Evolutionary conservation across 805 yeast genomes (phyloP), one percentile per base, ranked within the genome.

Genomic region (Cyberlindnera xishuangbannaensis): DNA sequence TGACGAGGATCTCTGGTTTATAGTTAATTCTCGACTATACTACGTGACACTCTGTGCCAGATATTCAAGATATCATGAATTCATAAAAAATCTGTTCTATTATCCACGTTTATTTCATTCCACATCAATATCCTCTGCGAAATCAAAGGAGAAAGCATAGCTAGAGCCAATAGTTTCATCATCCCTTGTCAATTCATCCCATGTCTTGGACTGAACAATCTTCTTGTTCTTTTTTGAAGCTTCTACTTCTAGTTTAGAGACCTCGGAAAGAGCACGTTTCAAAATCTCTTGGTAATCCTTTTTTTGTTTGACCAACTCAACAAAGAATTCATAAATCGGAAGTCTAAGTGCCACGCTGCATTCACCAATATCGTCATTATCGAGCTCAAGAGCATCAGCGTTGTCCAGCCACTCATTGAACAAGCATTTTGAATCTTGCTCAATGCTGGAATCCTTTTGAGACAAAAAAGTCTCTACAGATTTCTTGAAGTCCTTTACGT

Each of bases 281-380:
- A 76, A 50, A 10, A 61, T 51, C 2, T 52, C 51, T 10, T 53
- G 51, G 34, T 59, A 58, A 2, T 71, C 69, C 2, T 51, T 47
- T 35, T 61, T 58, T 13, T 53, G 40, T 23, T 53, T 49, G 42
- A 83, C 58, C 21, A 77, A 61, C 36, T 67, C 73, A 20, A 64
- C 55, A 50, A 83, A 83, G 37, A 74, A 60, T 39, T 78, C 83
- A 48, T 59, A 80, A 3, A 83, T 65, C 1, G 88, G 87, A 44
- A 78, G 61, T 5, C 60, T 55, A 2, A 65, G 65, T 18, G 61
- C 53, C 22, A 51, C 47, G 15, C 47, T 41, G 25, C 48, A 44
- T 42, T 76, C 83, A 10, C 86, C 86, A 45, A 82, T 73, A 53
- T 80, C 86, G 49, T 78, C 85, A 36, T 69, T 64, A 30, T 62